Percentiles rank a stretch among this genome's conserved stretches.
These are phyloP conservation scores for Phytophthora sp. DNA, from an alignment of 352 stramenopile species.

Conservation along the genomic window DNA sequence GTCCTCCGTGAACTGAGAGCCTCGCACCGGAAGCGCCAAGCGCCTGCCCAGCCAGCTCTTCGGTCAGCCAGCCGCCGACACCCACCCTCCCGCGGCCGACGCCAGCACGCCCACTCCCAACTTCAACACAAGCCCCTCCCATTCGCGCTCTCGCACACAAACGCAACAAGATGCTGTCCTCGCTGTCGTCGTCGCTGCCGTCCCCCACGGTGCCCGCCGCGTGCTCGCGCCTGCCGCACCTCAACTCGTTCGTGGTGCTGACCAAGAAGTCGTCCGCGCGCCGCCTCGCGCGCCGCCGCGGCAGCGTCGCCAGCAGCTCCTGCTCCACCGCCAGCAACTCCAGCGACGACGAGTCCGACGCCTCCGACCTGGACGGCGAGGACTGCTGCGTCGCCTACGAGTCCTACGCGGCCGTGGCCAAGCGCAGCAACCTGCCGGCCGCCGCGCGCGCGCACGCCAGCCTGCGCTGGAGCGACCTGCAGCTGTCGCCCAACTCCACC, in stretches of 20 bases:
- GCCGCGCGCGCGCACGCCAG: constrained; percentile 1
- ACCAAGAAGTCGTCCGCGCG: constrained; percentile 33
- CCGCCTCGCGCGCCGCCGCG: constrained; percentile 34
- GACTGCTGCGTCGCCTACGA: constrained; percentile 69
- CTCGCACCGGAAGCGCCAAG: constrained; percentile 8
- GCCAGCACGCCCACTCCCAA: too few relatives aligned
- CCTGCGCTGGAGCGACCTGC: constrained; percentile 77
- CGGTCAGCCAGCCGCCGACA: not conserved
- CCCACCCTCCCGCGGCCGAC: not conserved
- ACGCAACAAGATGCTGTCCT: constrained; percentile 26
- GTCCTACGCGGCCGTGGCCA: constrained; percentile 74
- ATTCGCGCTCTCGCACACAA: not conserved
- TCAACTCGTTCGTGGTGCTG: constrained; percentile 50
- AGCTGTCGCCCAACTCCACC: constrained; percentile 33
- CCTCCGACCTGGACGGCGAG: constrained; percentile 29
- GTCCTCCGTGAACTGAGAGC: too few relatives aligned
- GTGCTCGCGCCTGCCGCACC: constrained; percentile 17
- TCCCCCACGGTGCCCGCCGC: constrained; percentile 18
- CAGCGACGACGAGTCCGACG: constrained; percentile 48
- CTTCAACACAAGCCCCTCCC: constrained; percentile 13
- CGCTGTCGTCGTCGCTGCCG: constrained; percentile 32
- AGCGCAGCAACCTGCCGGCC: constrained; percentile 43
- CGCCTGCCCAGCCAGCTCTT: too few relatives aligned
- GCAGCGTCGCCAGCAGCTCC: constrained; percentile 39
- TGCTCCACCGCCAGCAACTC: constrained; percentile 45